A percentile compares a stretch with the other conserved stretches of the same genome.
Evolutionary conservation across 441 rosid genomes (phyloP).

Genomic region (Lepidium campestre): DNA sequence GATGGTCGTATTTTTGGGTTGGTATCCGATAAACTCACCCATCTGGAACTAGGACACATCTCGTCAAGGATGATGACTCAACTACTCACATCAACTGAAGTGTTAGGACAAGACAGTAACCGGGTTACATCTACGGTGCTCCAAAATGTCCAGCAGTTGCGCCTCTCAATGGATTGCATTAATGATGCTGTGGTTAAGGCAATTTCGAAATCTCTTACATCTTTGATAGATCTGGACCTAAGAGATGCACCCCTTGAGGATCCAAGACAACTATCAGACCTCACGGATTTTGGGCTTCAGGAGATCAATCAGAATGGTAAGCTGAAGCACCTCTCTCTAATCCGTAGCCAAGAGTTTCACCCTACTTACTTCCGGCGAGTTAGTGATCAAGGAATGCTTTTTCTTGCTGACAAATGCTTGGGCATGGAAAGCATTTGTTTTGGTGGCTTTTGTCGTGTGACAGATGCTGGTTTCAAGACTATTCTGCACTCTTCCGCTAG

Average conservation of each 20-base stretch:
- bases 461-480: conserved; percentile 81
- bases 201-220: conserved; percentile 58
- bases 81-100: conserved; percentile 48
- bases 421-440: conserved; percentile 79
- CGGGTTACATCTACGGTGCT: conserved; percentile 37
- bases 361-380: conserved; percentile 69
- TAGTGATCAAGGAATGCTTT: conserved; percentile 83
- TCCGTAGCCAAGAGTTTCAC: conserved; percentile 74
- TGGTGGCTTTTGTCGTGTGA: conserved; percentile 86
- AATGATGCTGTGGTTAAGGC: conserved; percentile 65
- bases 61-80: conserved; percentile 78
- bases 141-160: conserved; percentile 60
- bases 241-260: conserved; percentile 78
- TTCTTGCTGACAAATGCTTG: conserved; percentile 82
- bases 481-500: conserved; percentile 78
- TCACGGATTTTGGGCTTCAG: conserved; percentile 78
- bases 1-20: conserved; percentile 61
- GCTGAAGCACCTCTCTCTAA: conserved; percentile 72
- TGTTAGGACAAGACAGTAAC: conserved; percentile 29
- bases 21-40: conserved; percentile 68
- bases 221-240: conserved; percentile 75
- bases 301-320: conserved; percentile 73
- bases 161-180: conserved; percentile 74
- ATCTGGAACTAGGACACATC: conserved; percentile 77
- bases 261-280: conserved; percentile 63